Percentiles rank a stretch among this genome's conserved stretches.
These are phyloP conservation scores for Artomyces pyxidatus DNA, from an alignment of 768 basidiomycete species.

Conservation along the genomic window DNA sequence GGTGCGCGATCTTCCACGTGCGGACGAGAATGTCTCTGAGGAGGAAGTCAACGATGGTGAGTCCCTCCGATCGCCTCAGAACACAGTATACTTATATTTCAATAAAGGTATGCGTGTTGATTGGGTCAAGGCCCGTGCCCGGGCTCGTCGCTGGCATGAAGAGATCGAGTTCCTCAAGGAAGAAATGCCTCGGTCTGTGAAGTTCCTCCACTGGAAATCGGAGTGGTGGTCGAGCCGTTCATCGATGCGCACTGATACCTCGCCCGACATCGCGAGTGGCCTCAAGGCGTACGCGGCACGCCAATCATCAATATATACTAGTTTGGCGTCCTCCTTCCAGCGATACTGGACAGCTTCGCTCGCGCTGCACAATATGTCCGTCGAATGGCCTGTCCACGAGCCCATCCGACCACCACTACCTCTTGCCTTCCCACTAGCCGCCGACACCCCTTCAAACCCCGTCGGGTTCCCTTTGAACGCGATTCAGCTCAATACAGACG, in stretches of 20 bases:
- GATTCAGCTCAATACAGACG: too few relatives aligned
- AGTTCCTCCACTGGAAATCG: neutral
- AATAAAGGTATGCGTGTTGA: slow-evolving; percentile 15
- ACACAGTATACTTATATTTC: neutral
- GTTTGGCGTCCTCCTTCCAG: neutral
- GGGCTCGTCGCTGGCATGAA: slow-evolving; percentile 20
- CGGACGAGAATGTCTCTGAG: neutral
- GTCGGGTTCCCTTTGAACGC: too few relatives aligned
- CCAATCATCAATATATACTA: neutral
- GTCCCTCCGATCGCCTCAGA: too few relatives aligned
- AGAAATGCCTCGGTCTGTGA: neutral
- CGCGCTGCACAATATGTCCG: too few relatives aligned
- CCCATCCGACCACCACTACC: too few relatives aligned
- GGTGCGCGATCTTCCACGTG: neutral
- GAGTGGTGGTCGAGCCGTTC: neutral
- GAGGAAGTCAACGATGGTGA: neutral
- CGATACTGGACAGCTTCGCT: too few relatives aligned
- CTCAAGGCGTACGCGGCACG: neutral
- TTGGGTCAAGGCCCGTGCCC: slow-evolving; percentile 19
- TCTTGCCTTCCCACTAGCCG: too few relatives aligned
- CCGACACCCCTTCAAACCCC: too few relatives aligned
- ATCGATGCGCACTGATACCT: neutral
- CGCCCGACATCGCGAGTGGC: neutral
- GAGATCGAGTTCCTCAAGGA: slow-evolving; percentile 17
- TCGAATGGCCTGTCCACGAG: too few relatives aligned